phyloP scores from a whole-genome alignment of 805 yeast genomes.

The Saturnispora quitensis region DNA sequence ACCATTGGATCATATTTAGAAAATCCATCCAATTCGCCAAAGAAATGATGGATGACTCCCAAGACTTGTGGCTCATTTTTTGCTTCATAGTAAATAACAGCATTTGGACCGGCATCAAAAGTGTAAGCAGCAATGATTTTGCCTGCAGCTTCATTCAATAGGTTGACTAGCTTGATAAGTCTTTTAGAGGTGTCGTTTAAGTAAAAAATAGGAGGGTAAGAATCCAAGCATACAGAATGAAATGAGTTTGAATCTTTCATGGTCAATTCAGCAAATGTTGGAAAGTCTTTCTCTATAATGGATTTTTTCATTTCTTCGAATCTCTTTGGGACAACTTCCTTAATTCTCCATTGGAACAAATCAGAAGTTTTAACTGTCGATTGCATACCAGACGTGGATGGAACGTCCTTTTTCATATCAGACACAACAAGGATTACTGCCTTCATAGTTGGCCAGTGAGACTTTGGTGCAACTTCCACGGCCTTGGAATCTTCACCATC shows the following conservation, averaged over 20 bases:
- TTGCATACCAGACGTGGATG: conserved; percentile 96
- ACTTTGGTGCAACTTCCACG: conserved; percentile 75
- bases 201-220: conserved; percentile 92
- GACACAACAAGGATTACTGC: conserved; percentile 90
- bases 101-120: conserved; percentile 98
- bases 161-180: conserved; percentile 69
- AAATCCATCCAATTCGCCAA: conserved; percentile 65
- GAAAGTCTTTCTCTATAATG: conserved; percentile 66
- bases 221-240: conserved; percentile 96
- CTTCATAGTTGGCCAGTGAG: conserved; percentile 88
- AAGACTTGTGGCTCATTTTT: conserved; percentile 67
- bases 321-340: conserved; percentile 77
- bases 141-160: conserved; percentile 60
- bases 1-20: conserved; percentile 16
- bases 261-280: conserved; percentile 76
- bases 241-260: conserved; percentile 93
- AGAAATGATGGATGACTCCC: conserved; percentile 55
- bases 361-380: conserved; percentile 84
- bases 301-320: conserved; percentile 74
- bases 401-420: conserved; percentile 89
- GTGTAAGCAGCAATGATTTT: conserved; percentile 87
- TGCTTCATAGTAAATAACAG: conserved; percentile 82
- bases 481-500: conserved; percentile 95
- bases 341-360: conserved; percentile 71
- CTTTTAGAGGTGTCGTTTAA: conserved; percentile 84